These are phyloP conservation scores for Boletus rubescentipes DNA, from an alignment of 768 basidiomycete species.

Conservation along the genomic window DNA sequence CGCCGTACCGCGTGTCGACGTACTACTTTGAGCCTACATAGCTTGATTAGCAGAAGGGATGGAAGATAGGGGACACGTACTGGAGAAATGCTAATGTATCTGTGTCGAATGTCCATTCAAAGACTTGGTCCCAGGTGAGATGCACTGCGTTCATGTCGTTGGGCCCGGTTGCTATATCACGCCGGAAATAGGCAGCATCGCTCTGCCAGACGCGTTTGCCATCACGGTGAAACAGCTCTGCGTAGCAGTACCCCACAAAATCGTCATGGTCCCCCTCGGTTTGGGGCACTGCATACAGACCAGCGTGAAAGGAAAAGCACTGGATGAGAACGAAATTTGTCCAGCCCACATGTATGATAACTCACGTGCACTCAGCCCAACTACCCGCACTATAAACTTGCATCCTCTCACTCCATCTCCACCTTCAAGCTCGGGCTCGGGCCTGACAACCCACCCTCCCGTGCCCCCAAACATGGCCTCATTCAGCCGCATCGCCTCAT, in stretches of 20 bases:
- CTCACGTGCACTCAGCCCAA: conserved; percentile 48
- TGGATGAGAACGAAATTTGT: background rate
- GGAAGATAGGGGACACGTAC: conserved; percentile 28
- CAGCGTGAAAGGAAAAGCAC: background rate
- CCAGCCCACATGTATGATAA: background rate
- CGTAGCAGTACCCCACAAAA: conserved; percentile 44
- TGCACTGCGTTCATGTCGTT: conserved; percentile 28
- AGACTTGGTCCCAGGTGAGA: conserved; percentile 40
- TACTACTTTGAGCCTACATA: conserved; percentile 7
- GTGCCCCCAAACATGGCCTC: conserved; percentile 62
- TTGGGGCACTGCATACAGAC: conserved; percentile 45
- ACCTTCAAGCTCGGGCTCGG: conserved; percentile 29
- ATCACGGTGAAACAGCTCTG: conserved; percentile 43
- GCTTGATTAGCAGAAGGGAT: background rate
- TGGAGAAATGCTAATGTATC: conserved; percentile 56
- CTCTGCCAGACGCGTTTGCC: conserved; percentile 46
- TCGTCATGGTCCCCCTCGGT: conserved; percentile 37
- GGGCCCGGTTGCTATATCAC: conserved; percentile 25
- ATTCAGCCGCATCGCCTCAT: conserved; percentile 57
- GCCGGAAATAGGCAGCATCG: conserved; percentile 35
- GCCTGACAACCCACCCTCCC: conserved; percentile 55
- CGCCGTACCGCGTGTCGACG: conserved; percentile 41
- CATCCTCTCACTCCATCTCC: background rate
- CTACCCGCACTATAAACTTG: conserved; percentile 34
- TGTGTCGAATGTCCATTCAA: conserved; percentile 49